A percentile compares a stretch with the other conserved stretches of the same genome.
Evolutionary conservation across 78 protist species (phyloP).

Genomic region (Dictyostelium intermedium): DNA sequence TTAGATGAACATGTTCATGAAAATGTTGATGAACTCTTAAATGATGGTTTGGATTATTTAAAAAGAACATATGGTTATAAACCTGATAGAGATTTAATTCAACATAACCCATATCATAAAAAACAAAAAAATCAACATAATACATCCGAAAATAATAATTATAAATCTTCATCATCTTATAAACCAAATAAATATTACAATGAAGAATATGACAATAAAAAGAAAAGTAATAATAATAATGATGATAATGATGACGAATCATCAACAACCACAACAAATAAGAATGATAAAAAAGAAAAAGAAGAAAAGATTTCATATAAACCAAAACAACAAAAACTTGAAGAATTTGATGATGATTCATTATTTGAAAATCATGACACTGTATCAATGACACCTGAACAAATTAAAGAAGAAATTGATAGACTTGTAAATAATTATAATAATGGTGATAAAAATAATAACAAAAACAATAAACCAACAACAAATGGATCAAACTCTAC

Average conservation of each 20-base stretch:
- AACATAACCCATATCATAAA: background rate
- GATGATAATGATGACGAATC: background rate
- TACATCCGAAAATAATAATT: background rate
- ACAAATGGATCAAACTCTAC: background rate
- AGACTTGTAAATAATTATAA: background rate
- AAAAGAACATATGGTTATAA: constrained; percentile 9
- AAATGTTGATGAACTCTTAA: constrained; percentile 4
- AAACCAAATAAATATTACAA: constrained; percentile 8
- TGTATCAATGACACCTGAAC: constrained; percentile 18
- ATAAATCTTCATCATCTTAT: background rate
- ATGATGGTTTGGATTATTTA: constrained; percentile 39
- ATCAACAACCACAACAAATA: background rate
- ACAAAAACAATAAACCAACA: background rate
- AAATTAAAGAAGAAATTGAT: constrained; percentile 18
- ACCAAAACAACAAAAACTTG: background rate
- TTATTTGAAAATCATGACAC: constrained; percentile 1
- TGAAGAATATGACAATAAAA: background rate
- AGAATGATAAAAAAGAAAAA: background rate
- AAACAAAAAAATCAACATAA: background rate
- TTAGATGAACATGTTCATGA: background rate
- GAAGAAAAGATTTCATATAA: background rate
- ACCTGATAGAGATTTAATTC: background rate
- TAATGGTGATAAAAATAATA: constrained; percentile 19
- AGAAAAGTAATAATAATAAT: background rate
- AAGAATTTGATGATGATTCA: constrained; percentile 22